These are phyloP conservation scores for Sarcomyxa edulis DNA, from an alignment of 768 basidiomycete genomes.

Conservation along the genomic window DNA sequence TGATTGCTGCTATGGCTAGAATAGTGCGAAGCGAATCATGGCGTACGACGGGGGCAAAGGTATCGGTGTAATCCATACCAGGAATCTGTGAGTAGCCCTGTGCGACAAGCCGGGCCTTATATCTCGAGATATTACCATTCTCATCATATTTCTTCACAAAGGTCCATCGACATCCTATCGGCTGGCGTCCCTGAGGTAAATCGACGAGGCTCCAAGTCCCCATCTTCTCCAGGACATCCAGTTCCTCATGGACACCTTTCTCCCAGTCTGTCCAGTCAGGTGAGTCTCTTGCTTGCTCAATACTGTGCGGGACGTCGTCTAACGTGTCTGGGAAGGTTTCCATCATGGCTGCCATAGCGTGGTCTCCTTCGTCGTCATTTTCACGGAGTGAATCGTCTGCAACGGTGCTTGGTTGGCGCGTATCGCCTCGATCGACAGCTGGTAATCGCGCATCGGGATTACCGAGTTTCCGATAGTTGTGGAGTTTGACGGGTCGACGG, in stretches of 20 bases:
- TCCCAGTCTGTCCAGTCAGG: slow-evolving; percentile 2
- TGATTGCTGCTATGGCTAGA: slow-evolving; percentile 28
- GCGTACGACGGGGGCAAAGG: slow-evolving; percentile 23
- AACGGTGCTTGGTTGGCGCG: no score
- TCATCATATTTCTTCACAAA: slow-evolving; percentile 24
- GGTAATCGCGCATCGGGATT: no score
- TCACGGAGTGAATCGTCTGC: no score
- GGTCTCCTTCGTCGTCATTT: no score
- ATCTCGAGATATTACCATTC: slow-evolving; percentile 16
- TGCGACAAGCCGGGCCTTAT: slow-evolving; percentile 28
- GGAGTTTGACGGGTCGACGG: no score
- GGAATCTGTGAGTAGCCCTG: slow-evolving; percentile 30
- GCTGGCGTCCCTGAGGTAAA: neutral
- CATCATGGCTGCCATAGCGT: no score
- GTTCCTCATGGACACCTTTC: neutral
- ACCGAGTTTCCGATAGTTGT: no score
- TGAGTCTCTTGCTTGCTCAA: no score
- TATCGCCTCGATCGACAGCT: no score
- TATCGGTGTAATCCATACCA: slow-evolving; percentile 29
- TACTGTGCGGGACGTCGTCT: no score
- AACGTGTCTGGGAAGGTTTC: no score
- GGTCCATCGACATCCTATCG: slow-evolving; percentile 10
- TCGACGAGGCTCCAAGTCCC: slow-evolving; percentile 2
- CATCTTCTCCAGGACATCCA: neutral
- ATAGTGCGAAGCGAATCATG: slow-evolving; percentile 22